phyloP scores from a whole-genome alignment of 768 basidiomycete genomes.

The Wakefieldia striispora region DNA sequence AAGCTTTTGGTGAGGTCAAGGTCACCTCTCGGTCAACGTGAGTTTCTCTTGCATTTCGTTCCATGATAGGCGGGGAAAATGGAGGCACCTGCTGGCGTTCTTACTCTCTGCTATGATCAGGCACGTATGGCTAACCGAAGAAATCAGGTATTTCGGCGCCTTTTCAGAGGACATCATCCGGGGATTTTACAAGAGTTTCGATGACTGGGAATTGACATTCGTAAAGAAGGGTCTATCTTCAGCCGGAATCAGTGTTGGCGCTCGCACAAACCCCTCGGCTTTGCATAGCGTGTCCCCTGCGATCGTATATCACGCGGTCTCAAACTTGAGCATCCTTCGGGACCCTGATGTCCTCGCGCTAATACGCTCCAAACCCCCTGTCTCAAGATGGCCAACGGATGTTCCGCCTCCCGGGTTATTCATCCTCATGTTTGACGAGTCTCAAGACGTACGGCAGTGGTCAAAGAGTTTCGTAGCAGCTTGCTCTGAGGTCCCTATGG shows the following conservation, averaged over 20 bases:
- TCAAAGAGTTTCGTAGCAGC: conserved; percentile 46
- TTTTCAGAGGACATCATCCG: conserved; percentile 50
- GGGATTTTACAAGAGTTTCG: conserved; percentile 61
- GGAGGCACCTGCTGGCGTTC: conserved; percentile 8
- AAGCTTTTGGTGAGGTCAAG: conserved; percentile 64
- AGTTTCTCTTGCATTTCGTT: conserved; percentile 33
- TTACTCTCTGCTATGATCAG: conserved; percentile 3
- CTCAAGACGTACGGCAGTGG: conserved; percentile 54
- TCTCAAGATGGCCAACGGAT: conserved; percentile 53
- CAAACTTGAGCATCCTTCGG: conserved; percentile 56
- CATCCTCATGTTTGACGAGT: conserved; percentile 52
- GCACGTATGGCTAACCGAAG: conserved; percentile 13
- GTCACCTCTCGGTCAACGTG: conserved; percentile 66
- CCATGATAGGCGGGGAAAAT: conserved; percentile 1
- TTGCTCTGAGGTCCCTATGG: conserved; percentile 44
- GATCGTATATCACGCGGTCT: conserved; percentile 58
- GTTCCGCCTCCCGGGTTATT: conserved; percentile 61
- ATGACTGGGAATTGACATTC: conserved; percentile 60
- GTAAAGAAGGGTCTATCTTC: conserved; percentile 48
- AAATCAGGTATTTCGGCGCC: conserved; percentile 68
- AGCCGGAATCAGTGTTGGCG: conserved; percentile 20
- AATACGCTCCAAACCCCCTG: conserved; percentile 25
- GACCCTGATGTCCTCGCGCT: conserved; percentile 44
- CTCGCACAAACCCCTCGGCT: conserved; percentile 19
- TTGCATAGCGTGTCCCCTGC: conserved; percentile 48